Evolutionary conservation across 2,329 filamentous ascomycete genomes (phyloP), one percentile per base, ranked within the genome.

Genomic region (Monosporascus sp.): DNA sequence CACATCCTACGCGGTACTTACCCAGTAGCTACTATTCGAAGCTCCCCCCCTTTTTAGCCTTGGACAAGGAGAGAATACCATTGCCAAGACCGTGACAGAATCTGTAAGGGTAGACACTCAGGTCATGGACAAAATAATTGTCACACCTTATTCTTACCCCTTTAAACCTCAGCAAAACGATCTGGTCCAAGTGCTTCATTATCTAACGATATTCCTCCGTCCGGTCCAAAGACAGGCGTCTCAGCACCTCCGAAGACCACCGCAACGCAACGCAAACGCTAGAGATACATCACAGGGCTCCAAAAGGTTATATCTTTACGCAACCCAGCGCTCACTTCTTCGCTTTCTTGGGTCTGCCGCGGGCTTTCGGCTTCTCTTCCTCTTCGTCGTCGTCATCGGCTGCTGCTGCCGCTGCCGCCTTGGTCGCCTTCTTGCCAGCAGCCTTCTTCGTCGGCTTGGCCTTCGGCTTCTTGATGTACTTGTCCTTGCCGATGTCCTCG

Each of bases 391-490:
- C 76, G 14, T 73, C 72, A 44, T 68, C 71, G 34, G 71, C 73
- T 52, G 77, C 78, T 45, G 56, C 72, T 57, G 43, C 22, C 24
- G 43, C 22, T 16, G 11, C 22, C 22, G 19, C 40, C 19, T 53
- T 69, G 50, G 63, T 52, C 5, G 61, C 53, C 58, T 73, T 75
- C 59, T 72, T 72, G 40, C 66, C 62, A 1, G 76, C 75, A 1
- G 76, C 75, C 67, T 83, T 82, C 65, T 83, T 84, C 49, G 61
- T 74, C 54, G 76, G 79, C 53, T 69, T 91, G 59, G 83, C 84
- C 78, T 96, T 97, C 14, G 93, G 90, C 67, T 88, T 82, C 71
- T 94, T 96, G 69, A 97, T 92, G 66, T 96, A 97, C 71, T 97
- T 97, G 73, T 99, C 94, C 68, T 93, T 96, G 66, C 88, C 91